Evolutionary conservation across 805 yeast species (phyloP).

Genomic region (Metschnikowia gelsemii): DNA sequence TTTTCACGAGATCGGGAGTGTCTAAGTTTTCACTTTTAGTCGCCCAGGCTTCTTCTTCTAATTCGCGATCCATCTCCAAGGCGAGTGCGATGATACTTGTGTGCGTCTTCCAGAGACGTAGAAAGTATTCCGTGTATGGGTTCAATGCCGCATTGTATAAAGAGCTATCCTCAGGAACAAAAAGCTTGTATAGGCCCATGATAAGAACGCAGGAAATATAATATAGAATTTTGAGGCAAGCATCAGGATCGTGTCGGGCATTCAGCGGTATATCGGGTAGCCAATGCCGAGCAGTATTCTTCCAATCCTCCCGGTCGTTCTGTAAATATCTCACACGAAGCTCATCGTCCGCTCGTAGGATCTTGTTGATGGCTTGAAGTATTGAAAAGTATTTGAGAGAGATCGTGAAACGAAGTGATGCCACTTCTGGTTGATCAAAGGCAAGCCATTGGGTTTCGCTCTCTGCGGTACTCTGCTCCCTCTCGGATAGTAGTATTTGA

Average conservation of each 20-base stretch:
- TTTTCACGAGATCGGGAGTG: conserved; percentile 35
- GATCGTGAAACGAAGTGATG: conserved; percentile 34
- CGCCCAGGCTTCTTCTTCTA: conserved; percentile 32
- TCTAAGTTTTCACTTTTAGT: conserved; percentile 23
- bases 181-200: conserved; percentile 34
- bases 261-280: conserved; percentile 21
- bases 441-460: conserved; percentile 11
- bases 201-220: conserved; percentile 34
- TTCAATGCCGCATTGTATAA: conserved; percentile 47
- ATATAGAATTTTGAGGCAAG: conserved; percentile 28
- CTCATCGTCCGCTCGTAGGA: conserved; percentile 46
- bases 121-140: conserved; percentile 59
- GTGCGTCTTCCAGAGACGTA: conserved; percentile 65
- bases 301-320: conserved; percentile 36
- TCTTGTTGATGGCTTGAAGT: conserved; percentile 34
- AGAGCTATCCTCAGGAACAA: conserved; percentile 24
- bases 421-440: conserved; percentile 20
- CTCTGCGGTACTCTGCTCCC: conserved; percentile 1
- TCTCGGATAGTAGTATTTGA: conserved; percentile 22
- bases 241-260: conserved; percentile 20
- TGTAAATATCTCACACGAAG: conserved; percentile 38
- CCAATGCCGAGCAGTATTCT: conserved; percentile 27
- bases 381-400: conserved; percentile 38
- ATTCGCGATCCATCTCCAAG: conserved; percentile 47
- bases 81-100: conserved; percentile 60